Percentiles rank a stretch among this genome's conserved stretches.
These are phyloP conservation scores for Akanthomyces uredinophilus DNA, from an alignment of 2,329 filamentous ascomycete species.

Conservation along the genomic window DNA sequence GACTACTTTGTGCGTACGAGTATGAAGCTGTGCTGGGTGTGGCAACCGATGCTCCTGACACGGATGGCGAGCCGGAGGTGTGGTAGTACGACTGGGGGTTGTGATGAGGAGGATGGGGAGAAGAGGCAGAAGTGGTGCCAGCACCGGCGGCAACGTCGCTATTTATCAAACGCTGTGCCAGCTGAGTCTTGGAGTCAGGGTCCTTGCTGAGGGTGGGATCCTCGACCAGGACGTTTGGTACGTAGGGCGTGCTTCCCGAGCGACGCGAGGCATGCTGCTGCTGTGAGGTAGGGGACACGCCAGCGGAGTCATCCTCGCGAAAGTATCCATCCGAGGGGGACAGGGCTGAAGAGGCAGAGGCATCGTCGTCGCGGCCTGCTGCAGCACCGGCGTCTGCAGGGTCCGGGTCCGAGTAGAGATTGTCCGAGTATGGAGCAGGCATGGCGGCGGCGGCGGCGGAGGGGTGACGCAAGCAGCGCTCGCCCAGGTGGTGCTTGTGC, in stretches of 20 bases:
- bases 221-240: slow-evolving; percentile 44
- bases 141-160: slow-evolving; percentile 15
- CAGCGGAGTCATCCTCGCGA: slow-evolving; percentile 27
- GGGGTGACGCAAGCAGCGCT: slow-evolving; percentile 11
- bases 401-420: slow-evolving; percentile 24
- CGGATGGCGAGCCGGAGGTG: slow-evolving; percentile 1
- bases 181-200: slow-evolving; percentile 35
- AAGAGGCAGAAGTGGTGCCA: slow-evolving; percentile 8
- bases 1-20: slow-evolving; percentile 10
- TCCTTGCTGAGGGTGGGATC: slow-evolving; percentile 41
- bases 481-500: not conserved
- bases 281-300: slow-evolving; percentile 20
- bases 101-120: slow-evolving; percentile 16
- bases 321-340: slow-evolving; percentile 52
- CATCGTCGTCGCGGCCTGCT: slow-evolving; percentile 12
- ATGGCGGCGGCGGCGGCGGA: not conserved
- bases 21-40: slow-evolving; percentile 13
- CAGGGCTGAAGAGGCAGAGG: slow-evolving; percentile 23
- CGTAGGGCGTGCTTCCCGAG: slow-evolving; percentile 35
- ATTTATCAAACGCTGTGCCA: slow-evolving; percentile 36
- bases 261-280: slow-evolving; percentile 19
- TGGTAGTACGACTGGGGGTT: slow-evolving; percentile 2
- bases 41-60: slow-evolving; percentile 11
- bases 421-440: slow-evolving; percentile 27
- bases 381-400: slow-evolving; percentile 14